Conservation (phyloP, 176 grass and related monocot genomes). For the Typha latifolia region DNA sequence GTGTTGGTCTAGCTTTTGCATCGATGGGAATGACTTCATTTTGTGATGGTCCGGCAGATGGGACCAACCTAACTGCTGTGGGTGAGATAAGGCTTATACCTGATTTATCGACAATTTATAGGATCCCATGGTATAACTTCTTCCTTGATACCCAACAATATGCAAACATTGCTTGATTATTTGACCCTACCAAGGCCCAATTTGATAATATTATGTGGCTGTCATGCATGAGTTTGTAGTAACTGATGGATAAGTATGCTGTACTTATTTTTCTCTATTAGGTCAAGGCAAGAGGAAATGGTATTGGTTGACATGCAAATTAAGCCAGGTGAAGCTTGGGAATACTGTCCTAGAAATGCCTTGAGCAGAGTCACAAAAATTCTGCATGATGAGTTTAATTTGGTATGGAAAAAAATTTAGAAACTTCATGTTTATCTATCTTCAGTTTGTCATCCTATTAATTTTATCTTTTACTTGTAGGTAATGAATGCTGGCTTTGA, state of each 20-base stretch:
- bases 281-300: constrained; percentile 84
- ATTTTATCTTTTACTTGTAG: constrained; percentile 32
- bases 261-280: constrained; percentile 21
- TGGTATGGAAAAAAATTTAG: constrained; percentile 41
- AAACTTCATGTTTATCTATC: constrained; percentile 10
- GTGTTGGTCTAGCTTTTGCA: constrained; percentile 72
- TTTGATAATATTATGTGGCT: not conserved
- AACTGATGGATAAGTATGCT: not conserved
- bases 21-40: constrained; percentile 78
- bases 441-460: constrained; percentile 17
- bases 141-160: constrained; percentile 3
- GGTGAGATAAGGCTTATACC: constrained; percentile 85
- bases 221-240: not conserved
- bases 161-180: too few species aligned
- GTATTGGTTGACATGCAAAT: constrained; percentile 88
- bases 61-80: constrained; percentile 74
- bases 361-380: constrained; percentile 61
- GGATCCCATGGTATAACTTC: constrained; percentile 71
- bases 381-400: constrained; percentile 71
- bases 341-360: constrained; percentile 82
- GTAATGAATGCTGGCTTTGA: constrained; percentile 88
- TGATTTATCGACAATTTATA: constrained; percentile 71
- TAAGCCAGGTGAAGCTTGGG: constrained; percentile 76
- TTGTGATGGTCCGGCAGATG: constrained; percentile 72
- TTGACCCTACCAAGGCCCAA: too few species aligned